Conservation (phyloP, 306 rosid species). For the Gastrolobium bilobum region DNA sequence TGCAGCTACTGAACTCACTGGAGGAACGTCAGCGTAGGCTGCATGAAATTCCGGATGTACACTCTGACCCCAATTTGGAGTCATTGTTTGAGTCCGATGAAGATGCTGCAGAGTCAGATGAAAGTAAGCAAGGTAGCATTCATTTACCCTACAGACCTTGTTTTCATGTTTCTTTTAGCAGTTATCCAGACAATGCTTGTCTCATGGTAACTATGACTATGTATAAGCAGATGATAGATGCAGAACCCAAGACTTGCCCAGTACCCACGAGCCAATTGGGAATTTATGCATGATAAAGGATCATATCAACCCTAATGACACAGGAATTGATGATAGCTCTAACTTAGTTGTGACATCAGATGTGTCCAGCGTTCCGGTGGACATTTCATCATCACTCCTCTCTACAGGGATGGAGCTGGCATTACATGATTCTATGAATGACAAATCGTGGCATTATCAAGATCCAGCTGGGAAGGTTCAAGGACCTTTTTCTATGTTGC, state of each 20-base stretch:
- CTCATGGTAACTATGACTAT: slow-evolving; percentile 53
- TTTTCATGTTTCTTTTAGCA: slow-evolving; percentile 46
- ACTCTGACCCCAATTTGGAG: slow-evolving; percentile 81
- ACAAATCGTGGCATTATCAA: slow-evolving; percentile 81
- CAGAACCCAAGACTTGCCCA: slow-evolving; percentile 49
- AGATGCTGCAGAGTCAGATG: slow-evolving; percentile 60
- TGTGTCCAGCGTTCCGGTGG: slow-evolving; percentile 59
- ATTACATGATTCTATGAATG: slow-evolving; percentile 59
- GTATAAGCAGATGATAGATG: slow-evolving; percentile 72
- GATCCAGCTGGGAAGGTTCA: slow-evolving; percentile 89
- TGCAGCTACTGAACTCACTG: slow-evolving; percentile 74
- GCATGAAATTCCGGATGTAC: slow-evolving; percentile 70
- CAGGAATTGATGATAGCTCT: slow-evolving; percentile 51
- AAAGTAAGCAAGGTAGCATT: slow-evolving; percentile 71
- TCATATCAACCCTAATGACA: slow-evolving; percentile 50
- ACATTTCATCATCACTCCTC: slow-evolving; percentile 50
- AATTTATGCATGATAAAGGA: slow-evolving; percentile 44
- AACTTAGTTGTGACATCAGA: slow-evolving; percentile 56
- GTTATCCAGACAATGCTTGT: slow-evolving; percentile 40
- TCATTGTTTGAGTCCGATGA: slow-evolving; percentile 76
- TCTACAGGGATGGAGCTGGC: slow-evolving; percentile 61
- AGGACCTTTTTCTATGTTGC: slow-evolving; percentile 84
- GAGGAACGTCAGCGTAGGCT: slow-evolving; percentile 83
- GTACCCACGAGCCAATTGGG: slow-evolving; percentile 54
- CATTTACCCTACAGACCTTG: slow-evolving; percentile 42